Conservation (phyloP, 169 alveolate species). For the Cryptosporidium xiaoi region DNA sequence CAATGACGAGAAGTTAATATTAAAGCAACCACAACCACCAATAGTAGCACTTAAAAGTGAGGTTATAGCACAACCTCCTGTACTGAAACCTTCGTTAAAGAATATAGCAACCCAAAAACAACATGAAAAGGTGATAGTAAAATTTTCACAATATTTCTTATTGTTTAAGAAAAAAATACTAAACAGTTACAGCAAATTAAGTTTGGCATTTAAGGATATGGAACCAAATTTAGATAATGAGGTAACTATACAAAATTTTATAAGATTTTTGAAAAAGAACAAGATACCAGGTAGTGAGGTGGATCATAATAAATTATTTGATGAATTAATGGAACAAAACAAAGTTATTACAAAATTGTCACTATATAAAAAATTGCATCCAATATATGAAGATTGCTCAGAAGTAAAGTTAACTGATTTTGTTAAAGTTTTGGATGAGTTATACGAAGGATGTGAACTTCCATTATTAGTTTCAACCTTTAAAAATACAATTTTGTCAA, state of each 20-base stretch:
- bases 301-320: constrained; percentile 52
- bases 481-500: background rate
- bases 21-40: background rate
- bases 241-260: constrained; percentile 13
- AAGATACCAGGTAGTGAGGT: constrained; percentile 52
- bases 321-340: constrained; percentile 26
- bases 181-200: background rate
- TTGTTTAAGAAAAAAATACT: constrained; percentile 49
- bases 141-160: constrained; percentile 51
- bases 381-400: constrained; percentile 11
- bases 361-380: constrained; percentile 36
- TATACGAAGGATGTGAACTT: constrained; percentile 60
- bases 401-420: constrained; percentile 38
- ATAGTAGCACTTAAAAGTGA: background rate
- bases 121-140: constrained; percentile 46
- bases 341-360: constrained; percentile 32
- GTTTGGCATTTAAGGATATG: constrained; percentile 26
- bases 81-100: background rate
- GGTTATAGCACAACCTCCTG: background rate
- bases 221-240: constrained; percentile 45
- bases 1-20: background rate
- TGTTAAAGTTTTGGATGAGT: constrained; percentile 32
- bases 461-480: constrained; percentile 41
- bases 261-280: constrained; percentile 1
- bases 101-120: background rate